Evolutionary conservation across 768 basidiomycete species (phyloP).

Genomic region (Bullera alba): DNA sequence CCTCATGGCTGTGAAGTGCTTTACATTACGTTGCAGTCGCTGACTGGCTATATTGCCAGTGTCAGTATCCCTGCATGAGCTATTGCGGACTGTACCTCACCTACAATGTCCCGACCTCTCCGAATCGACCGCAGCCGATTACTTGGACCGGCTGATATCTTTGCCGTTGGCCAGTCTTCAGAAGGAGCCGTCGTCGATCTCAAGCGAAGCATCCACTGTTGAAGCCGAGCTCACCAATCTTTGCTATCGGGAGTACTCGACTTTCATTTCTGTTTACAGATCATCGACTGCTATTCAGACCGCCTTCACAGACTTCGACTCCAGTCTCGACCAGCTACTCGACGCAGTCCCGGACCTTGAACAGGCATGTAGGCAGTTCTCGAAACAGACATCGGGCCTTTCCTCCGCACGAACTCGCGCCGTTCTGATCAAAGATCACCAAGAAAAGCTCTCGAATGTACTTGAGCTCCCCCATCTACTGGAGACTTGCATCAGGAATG

Average conservation of each 20-base stretch:
- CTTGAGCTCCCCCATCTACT: conserved; percentile 85
- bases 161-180: conserved; percentile 64
- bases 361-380: conserved; percentile 63
- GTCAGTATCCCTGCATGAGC: background rate
- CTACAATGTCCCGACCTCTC: conserved; percentile 12
- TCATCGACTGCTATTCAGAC: conserved; percentile 66
- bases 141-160: conserved; percentile 61
- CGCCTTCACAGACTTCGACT: conserved; percentile 67
- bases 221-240: conserved; percentile 83
- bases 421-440: conserved; percentile 80
- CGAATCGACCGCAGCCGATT: conserved; percentile 42
- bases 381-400: conserved; percentile 62
- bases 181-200: conserved; percentile 65
- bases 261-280: conserved; percentile 78
- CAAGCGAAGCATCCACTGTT: conserved; percentile 76
- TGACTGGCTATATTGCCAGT: too few species aligned
- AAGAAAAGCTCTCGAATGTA: conserved; percentile 84
- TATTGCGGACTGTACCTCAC: background rate
- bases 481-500: conserved; percentile 86
- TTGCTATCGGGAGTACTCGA: conserved; percentile 83
- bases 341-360: conserved; percentile 66
- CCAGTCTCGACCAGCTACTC: conserved; percentile 65
- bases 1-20: too few species aligned
- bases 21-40: too few species aligned
- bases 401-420: conserved; percentile 68